Evolutionary conservation across 331 rosid genomes (phyloP).

Genomic region (Malus hybrid): DNA sequence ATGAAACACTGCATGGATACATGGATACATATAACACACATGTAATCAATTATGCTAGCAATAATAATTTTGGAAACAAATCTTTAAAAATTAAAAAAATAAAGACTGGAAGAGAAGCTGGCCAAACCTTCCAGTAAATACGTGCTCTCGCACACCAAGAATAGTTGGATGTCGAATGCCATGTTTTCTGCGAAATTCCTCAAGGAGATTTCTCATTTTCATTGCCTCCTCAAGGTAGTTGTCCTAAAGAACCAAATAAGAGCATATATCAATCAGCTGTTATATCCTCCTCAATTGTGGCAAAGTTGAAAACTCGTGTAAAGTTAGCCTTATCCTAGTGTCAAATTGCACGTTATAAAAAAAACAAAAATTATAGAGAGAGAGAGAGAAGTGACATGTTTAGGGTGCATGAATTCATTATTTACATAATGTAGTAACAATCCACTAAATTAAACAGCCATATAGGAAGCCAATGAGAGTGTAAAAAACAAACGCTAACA

Average conservation of each 20-base stretch:
- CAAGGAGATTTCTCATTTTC: slow-evolving; percentile 97
- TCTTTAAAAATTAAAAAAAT: background rate
- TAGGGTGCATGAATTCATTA: background rate
- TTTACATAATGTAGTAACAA: background rate
- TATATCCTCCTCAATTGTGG: background rate
- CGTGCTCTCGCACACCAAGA: slow-evolving; percentile 95
- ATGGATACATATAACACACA: slow-evolving; percentile 20
- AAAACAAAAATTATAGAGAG: background rate
- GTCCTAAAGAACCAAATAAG: slow-evolving; percentile 44
- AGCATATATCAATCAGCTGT: background rate
- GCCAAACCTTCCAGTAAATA: slow-evolving; percentile 93
- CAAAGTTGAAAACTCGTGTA: background rate
- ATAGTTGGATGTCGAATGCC: slow-evolving; percentile 86
- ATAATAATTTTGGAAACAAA: background rate
- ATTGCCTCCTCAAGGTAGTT: slow-evolving; percentile 96
- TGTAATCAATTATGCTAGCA: slow-evolving; percentile 9
- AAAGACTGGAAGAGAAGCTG: background rate
- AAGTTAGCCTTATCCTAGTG: background rate
- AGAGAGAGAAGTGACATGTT: too few relatives aligned
- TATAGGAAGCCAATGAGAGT: background rate
- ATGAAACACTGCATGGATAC: slow-evolving; percentile 80
- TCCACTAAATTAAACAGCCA: background rate
- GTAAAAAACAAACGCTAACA: background rate
- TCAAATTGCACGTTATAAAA: background rate
- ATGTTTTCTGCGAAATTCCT: slow-evolving; percentile 67